Conservation (phyloP, 768 basidiomycete genomes). For the Pleurotus tuoliensis region DNA sequence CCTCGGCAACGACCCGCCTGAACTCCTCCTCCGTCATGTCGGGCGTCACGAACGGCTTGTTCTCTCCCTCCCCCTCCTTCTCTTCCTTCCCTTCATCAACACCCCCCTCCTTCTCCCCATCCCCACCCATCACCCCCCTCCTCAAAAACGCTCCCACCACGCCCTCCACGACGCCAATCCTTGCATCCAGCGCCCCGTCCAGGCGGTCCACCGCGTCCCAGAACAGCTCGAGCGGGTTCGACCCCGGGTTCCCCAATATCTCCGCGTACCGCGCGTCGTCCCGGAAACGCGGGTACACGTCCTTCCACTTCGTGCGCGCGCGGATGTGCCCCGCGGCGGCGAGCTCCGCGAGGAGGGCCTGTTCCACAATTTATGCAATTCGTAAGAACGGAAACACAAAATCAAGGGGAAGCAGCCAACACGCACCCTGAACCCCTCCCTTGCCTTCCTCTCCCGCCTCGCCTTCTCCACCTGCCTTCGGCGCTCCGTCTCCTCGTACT, state of each 20-base stretch:
- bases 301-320: slow-evolving; percentile 89
- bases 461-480: slow-evolving; percentile 79
- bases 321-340: slow-evolving; percentile 62
- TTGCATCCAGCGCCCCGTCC: slow-evolving; percentile 80
- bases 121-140: too few relatives aligned
- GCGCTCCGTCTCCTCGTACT: slow-evolving; percentile 85
- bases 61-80: slow-evolving; percentile 36
- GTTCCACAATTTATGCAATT: neutral
- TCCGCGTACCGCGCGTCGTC: slow-evolving; percentile 80
- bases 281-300: slow-evolving; percentile 72
- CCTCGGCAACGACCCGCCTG: slow-evolving; percentile 44
- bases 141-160: slow-evolving; percentile 50
- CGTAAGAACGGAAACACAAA: neutral
- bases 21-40: slow-evolving; percentile 70
- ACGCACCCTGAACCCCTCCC: slow-evolving; percentile 83
- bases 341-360: slow-evolving; percentile 75
- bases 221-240: slow-evolving; percentile 93
- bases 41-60: slow-evolving; percentile 27
- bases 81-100: slow-evolving; percentile 19
- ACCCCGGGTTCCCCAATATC: slow-evolving; percentile 91
- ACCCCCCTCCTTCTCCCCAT: slow-evolving; percentile 16
- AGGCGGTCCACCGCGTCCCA: slow-evolving; percentile 90
- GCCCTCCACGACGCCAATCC: slow-evolving; percentile 64
- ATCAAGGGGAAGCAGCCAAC: slow-evolving; percentile 6
- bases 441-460: slow-evolving; percentile 80